Evolutionary conservation across 2,329 filamentous ascomycete genomes (phyloP).

Genomic region (Aspergillus pseudonomiae): DNA sequence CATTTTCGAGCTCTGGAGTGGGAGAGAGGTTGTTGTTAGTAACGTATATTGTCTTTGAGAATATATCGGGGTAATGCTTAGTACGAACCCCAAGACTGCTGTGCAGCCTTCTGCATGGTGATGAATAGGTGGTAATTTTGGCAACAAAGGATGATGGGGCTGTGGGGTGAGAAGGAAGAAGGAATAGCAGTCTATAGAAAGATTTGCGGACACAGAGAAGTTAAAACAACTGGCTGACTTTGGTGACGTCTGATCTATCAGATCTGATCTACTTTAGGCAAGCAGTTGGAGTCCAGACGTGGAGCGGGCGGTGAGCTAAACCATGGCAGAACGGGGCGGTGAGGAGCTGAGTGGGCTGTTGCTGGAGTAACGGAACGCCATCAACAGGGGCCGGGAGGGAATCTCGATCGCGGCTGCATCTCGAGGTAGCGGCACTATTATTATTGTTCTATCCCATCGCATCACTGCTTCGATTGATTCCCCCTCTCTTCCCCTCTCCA

Average conservation of each 20-base stretch:
- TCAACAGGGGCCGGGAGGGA: slow-evolving; percentile 30
- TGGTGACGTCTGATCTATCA: slow-evolving; percentile 1
- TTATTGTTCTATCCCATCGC: slow-evolving; percentile 15
- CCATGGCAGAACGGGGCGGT: slow-evolving; percentile 35
- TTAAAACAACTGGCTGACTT: not conserved
- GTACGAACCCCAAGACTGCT: slow-evolving; percentile 62
- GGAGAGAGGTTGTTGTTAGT: slow-evolving; percentile 13
- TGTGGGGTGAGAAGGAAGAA: not conserved
- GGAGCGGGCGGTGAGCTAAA: slow-evolving; percentile 30
- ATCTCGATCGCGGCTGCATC: slow-evolving; percentile 18
- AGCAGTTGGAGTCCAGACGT: slow-evolving; percentile 6
- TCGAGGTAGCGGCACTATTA: slow-evolving; percentile 10
- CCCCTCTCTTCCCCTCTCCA: slow-evolving; percentile 7
- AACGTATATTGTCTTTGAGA: not conserved
- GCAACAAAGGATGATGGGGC: not conserved
- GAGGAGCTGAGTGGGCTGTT: slow-evolving; percentile 38
- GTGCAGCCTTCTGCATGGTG: slow-evolving; percentile 57
- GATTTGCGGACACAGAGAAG: not conserved
- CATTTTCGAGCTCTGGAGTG: slow-evolving; percentile 79
- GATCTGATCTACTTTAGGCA: not conserved
- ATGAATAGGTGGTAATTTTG: not conserved
- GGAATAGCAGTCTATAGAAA: not conserved
- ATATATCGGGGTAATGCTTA: not conserved
- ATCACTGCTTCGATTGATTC: slow-evolving; percentile 6
- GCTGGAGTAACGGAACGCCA: slow-evolving; percentile 36